Evolutionary conservation across 345 rosid genomes (phyloP), one percentile per base, ranked within the genome.

Genomic region (Citrus sinensis): DNA sequence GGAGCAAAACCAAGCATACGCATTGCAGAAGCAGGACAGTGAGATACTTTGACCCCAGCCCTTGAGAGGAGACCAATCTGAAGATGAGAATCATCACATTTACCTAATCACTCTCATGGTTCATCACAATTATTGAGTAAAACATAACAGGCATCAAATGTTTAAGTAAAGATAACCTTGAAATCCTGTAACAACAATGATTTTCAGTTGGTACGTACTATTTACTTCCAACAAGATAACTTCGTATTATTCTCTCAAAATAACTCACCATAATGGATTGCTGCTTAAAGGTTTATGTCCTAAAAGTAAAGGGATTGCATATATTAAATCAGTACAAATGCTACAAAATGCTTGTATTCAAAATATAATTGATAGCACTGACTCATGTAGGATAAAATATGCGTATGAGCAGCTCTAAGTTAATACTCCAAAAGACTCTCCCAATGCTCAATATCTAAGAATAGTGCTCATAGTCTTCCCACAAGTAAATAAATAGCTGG

Each of bases 1-100:
- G 82, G 91, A 59, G 93, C 92, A 81, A 88, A 90, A 75, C 95
- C 95, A 73, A 92, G 95, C 93, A 92, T 87, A 67, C 87, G 87
- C 95, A 92, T 92, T 19, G 95, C 91, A 74, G 93, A 71, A 76
- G 92, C 91, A 3, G 92, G 93, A 78, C 95, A 92, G 77, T 92
- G 91, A 83, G 95, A 92, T 65, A 92, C 90, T 83, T 92, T 90
- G 68, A 90, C 92, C 58, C 84, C 91, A 74, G 91, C 91, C 71
- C 70, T 84, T 77, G 92, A 85, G 71, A 90, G 92, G 78, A 81
- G 85, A 73, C 77, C 90, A 71, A 91, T 89, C 95, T 91, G 84
- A 61, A 60, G 62, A 80, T 54, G 25, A 37, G 70, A 61, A 80
- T 19, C 24, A 60, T 51, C 16, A 80, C 51, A 27, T 42, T 60